Percentiles rank a stretch among this genome's conserved stretches.
Evolutionary conservation across 2,329 filamentous ascomycete genomes (phyloP).

Genomic region (Elsinoe fawcettii): DNA sequence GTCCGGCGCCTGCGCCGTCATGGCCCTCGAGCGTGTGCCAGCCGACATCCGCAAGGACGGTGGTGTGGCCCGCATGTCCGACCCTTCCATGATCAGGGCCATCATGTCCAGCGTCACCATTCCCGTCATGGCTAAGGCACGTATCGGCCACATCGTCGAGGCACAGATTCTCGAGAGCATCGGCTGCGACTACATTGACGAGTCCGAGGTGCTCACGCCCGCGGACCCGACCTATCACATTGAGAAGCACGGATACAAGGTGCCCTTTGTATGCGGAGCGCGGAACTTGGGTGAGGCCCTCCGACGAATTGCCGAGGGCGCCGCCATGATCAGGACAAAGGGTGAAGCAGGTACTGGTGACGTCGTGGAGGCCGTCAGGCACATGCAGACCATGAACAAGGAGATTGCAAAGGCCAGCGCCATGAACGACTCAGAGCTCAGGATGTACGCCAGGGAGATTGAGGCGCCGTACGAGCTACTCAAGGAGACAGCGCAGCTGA

Average conservation of each 20-base stretch:
- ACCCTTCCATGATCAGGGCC: slow-evolving; percentile 87
- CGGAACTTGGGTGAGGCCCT: slow-evolving; percentile 89
- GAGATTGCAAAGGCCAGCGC: slow-evolving; percentile 67
- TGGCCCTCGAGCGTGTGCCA: slow-evolving; percentile 95
- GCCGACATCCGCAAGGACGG: slow-evolving; percentile 90
- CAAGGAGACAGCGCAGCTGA: slow-evolving; percentile 77
- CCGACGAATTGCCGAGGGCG: slow-evolving; percentile 81
- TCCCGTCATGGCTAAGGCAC: slow-evolving; percentile 97
- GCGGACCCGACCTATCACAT: slow-evolving; percentile 89
- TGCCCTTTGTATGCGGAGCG: slow-evolving; percentile 95
- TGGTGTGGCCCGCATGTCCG: slow-evolving; percentile 93
- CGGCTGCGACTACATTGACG: slow-evolving; percentile 95
- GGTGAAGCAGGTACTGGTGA: slow-evolving; percentile 96
- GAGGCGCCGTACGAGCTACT: slow-evolving; percentile 71
- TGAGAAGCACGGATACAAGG: slow-evolving; percentile 72
- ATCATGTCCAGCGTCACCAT: slow-evolving; percentile 95
- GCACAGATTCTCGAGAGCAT: slow-evolving; percentile 94
- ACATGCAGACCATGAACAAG: slow-evolving; percentile 83
- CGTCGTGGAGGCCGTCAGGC: slow-evolving; percentile 89
- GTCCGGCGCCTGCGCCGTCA: slow-evolving; percentile 90
- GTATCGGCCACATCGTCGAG: slow-evolving; percentile 96
- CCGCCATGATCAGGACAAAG: slow-evolving; percentile 98
- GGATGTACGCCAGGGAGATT: slow-evolving; percentile 73
- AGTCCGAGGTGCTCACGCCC: slow-evolving; percentile 93
- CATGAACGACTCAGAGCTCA: slow-evolving; percentile 63